A percentile compares a stretch with the other conserved stretches of the same genome.
These are phyloP conservation scores for Euptelea pleiosperma DNA, from an alignment of 164 flowering plant species.

Conservation along the genomic window DNA sequence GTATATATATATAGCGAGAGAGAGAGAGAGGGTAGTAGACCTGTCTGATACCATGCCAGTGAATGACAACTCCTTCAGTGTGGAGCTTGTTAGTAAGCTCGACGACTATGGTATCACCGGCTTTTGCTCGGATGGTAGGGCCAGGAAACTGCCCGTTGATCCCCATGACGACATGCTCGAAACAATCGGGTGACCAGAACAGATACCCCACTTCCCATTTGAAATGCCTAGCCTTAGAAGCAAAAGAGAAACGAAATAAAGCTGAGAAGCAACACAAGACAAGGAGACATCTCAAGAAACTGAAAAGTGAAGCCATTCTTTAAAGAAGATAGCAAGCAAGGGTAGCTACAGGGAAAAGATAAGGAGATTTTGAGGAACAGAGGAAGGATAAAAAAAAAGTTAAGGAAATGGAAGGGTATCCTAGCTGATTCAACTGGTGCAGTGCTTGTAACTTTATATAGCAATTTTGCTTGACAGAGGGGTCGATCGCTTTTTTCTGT, in stretches of 20 bases:
- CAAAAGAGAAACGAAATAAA: constrained; percentile 1
- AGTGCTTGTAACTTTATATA: too few species aligned
- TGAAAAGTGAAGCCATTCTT: too few species aligned
- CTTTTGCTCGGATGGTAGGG: constrained; percentile 69
- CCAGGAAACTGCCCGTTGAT: constrained; percentile 94
- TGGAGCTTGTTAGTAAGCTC: constrained; percentile 66
- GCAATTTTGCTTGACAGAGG: too few species aligned
- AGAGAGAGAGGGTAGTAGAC: constrained; percentile 19
- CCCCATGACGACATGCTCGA: constrained; percentile 56
- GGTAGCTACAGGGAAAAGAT: too few species aligned
- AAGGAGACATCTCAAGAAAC: too few species aligned
- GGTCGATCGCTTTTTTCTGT: too few species aligned
- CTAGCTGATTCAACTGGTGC: too few species aligned
- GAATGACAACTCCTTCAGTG: constrained; percentile 88
- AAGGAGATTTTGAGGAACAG: too few species aligned
- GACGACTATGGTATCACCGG: constrained; percentile 70
- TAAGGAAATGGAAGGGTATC: too few species aligned
- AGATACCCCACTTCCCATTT: constrained; percentile 71
- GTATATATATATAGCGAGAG: too few species aligned
- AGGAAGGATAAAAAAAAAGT: too few species aligned
- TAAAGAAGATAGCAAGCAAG: too few species aligned
- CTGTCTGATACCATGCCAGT: constrained; percentile 97
- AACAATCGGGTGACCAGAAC: constrained; percentile 73
- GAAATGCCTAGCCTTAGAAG: constrained; percentile 40
- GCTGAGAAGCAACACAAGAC: constrained; percentile 9